phyloP scores from a whole-genome alignment of 768 basidiomycete species.

The Auriscalpium vulgare region DNA sequence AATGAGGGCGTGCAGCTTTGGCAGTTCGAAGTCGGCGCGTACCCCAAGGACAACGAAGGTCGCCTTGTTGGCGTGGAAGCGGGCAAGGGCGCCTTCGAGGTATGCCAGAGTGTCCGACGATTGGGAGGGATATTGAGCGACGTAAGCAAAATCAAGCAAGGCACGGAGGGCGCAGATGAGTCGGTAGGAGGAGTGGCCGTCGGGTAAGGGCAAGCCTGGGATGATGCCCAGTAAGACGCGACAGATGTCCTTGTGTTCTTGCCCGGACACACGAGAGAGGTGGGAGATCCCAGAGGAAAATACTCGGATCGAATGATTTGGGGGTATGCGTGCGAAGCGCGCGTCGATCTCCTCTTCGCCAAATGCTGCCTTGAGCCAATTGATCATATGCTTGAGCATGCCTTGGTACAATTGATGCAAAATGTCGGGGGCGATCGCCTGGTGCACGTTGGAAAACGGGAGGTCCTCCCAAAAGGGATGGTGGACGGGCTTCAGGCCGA shows the following conservation, averaged over 20 bases:
- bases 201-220: constrained; percentile 15
- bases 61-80: constrained; percentile 31
- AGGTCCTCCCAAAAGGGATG: constrained; percentile 6
- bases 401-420: constrained; percentile 8
- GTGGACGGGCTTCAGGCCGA: background rate
- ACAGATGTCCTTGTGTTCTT: constrained; percentile 12
- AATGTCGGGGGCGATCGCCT: constrained; percentile 9
- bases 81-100: constrained; percentile 20
- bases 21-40: constrained; percentile 31
- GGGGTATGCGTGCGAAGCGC: background rate
- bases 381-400: background rate
- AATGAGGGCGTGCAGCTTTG: constrained; percentile 30
- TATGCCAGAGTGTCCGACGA: constrained; percentile 19
- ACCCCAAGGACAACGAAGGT: constrained; percentile 29
- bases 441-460: constrained; percentile 1
- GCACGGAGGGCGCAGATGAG: constrained; percentile 23
- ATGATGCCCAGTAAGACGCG: constrained; percentile 16
- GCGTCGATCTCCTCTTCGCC: constrained; percentile 10
- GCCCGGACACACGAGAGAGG: background rate
- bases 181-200: constrained; percentile 2
- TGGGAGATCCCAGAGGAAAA: constrained; percentile 1
- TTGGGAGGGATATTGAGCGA: constrained; percentile 29
- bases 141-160: constrained; percentile 30
- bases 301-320: constrained; percentile 7
- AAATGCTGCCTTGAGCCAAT: background rate